A percentile compares a stretch with the other conserved stretches of the same genome.
phyloP scores from a whole-genome alignment of 805 yeast genomes.

The Torulaspora gathmanii region DNA sequence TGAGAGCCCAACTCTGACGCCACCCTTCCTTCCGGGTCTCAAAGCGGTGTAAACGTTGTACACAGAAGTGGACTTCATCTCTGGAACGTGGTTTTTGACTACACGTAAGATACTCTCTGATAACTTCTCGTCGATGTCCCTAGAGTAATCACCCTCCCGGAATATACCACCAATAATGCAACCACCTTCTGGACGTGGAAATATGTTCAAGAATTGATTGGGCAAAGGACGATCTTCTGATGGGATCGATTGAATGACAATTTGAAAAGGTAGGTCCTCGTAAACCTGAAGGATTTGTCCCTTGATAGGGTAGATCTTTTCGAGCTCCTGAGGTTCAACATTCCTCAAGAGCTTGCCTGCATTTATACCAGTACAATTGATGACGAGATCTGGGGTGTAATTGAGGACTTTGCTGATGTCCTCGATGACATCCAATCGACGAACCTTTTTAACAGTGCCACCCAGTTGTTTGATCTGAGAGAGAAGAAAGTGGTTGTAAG shows the following conservation, averaged over 20 bases:
- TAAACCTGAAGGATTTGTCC: conserved; percentile 56
- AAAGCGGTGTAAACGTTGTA: conserved; percentile 42
- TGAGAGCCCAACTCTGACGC: conserved; percentile 49
- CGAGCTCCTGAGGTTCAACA: conserved; percentile 41
- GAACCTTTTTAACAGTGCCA: conserved; percentile 42
- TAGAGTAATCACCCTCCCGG: conserved; percentile 31
- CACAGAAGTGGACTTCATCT: conserved; percentile 15
- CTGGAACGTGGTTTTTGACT: conserved; percentile 37
- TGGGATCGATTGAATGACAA: conserved; percentile 29
- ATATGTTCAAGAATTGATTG: conserved; percentile 49
- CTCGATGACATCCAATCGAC: conserved; percentile 40
- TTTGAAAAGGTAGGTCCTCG: conserved; percentile 41
- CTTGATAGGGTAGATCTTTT: conserved; percentile 46
- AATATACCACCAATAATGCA: conserved; percentile 57
- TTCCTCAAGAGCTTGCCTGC: conserved; percentile 35
- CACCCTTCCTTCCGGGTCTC: conserved; percentile 61
- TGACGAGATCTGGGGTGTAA: conserved; percentile 43
- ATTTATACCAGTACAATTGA: conserved; percentile 55
- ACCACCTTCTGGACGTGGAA: conserved; percentile 76
- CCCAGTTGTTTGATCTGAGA: conserved; percentile 45
- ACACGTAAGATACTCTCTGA: conserved; percentile 45
- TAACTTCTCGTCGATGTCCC: conserved; percentile 41
- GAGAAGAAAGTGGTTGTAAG: conserved; percentile 51
- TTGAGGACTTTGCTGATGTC: conserved; percentile 45
- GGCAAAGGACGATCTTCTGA: conserved; percentile 17